Percentiles rank a stretch among this genome's conserved stretches.
These are phyloP conservation scores for Dactylellina leptospora DNA, from an alignment of 2,329 filamentous ascomycete genomes.

Conservation along the genomic window DNA sequence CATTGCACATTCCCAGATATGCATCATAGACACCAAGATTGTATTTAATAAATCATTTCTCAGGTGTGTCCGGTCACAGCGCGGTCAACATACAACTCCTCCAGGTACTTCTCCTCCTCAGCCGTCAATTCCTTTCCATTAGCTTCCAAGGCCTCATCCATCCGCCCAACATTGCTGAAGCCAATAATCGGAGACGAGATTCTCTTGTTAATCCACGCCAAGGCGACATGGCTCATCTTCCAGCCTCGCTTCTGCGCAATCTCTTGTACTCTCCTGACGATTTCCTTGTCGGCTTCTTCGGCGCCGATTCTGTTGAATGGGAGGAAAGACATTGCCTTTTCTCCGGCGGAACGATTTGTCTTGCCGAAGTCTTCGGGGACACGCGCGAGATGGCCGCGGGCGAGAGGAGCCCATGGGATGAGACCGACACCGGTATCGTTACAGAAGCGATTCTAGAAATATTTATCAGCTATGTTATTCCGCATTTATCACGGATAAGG, in stretches of 20 bases:
- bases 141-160: slow-evolving; percentile 69
- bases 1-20: too few relatives aligned
- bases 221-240: slow-evolving; percentile 71
- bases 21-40: too few relatives aligned
- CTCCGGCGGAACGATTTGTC: slow-evolving; percentile 53
- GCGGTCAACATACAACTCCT: slow-evolving; percentile 70
- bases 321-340: slow-evolving; percentile 58
- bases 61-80: slow-evolving; percentile 60
- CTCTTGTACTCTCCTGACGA: slow-evolving; percentile 68
- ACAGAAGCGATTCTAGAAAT: slow-evolving; percentile 59
- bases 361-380: slow-evolving; percentile 54
- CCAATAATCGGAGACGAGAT: slow-evolving; percentile 70
- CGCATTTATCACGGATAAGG: not conserved
- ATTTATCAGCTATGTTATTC: not conserved
- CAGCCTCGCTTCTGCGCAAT: slow-evolving; percentile 68
- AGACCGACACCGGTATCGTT: slow-evolving; percentile 62
- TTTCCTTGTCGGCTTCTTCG: slow-evolving; percentile 65
- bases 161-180: slow-evolving; percentile 68
- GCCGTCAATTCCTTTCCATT: slow-evolving; percentile 65
- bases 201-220: slow-evolving; percentile 70
- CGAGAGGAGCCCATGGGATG: slow-evolving; percentile 62
- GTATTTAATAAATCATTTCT: too few relatives aligned
- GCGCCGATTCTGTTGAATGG: slow-evolving; percentile 60
- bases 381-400: slow-evolving; percentile 59
- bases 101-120: slow-evolving; percentile 70